Conservation (phyloP, 306 rosid genomes). For the Urtica urens region DNA sequence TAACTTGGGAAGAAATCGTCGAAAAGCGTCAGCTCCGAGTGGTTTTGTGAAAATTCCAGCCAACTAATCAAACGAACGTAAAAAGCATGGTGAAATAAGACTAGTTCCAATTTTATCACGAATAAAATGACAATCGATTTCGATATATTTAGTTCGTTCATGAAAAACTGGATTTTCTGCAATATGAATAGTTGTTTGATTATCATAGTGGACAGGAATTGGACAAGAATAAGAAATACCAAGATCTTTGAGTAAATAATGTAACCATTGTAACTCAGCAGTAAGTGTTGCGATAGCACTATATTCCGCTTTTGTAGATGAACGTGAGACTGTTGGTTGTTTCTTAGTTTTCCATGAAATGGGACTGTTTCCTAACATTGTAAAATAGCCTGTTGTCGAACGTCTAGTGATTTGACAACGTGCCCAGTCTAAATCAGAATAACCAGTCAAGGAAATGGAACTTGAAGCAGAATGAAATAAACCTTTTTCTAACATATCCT, state of each 20-base stretch:
- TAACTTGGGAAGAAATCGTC: no score
- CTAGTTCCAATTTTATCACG: background rate
- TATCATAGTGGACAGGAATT: background rate
- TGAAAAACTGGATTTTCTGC: background rate
- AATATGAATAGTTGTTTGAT: background rate
- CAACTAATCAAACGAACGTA: no score
- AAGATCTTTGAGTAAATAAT: background rate
- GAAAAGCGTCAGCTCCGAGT: no score
- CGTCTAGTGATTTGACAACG: background rate
- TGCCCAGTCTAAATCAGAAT: background rate
- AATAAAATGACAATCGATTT: background rate
- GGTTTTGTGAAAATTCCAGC: no score
- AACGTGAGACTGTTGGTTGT: background rate
- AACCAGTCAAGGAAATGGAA: background rate
- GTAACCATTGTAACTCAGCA: background rate
- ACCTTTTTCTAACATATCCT: background rate
- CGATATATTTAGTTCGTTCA: background rate
- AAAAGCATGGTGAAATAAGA: no score
- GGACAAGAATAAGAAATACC: background rate
- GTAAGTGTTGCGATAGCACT: background rate
- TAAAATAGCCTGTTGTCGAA: background rate
- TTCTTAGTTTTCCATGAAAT: background rate
- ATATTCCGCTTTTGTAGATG: background rate
- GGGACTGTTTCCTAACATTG: background rate
- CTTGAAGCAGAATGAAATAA: background rate